These are phyloP conservation scores for Peterozyma xylosa DNA, from an alignment of 805 yeast genomes.

Conservation along the genomic window DNA sequence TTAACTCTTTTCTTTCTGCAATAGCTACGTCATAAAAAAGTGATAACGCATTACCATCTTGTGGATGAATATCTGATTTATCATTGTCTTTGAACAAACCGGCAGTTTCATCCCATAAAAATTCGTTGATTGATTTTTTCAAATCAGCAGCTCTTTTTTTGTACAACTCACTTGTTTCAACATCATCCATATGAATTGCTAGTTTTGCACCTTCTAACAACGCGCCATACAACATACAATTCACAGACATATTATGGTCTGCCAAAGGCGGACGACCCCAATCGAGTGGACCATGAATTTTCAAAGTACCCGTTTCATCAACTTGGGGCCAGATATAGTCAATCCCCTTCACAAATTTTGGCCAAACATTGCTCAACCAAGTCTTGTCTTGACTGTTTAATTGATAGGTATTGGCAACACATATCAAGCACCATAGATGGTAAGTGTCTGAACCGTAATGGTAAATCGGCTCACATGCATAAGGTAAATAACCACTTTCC, in stretches of 20 bases:
- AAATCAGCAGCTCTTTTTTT: constrained; percentile 1
- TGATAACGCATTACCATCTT: constrained; percentile 7
- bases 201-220: background rate
- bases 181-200: constrained; percentile 3
- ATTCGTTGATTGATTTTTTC: constrained; percentile 1
- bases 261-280: constrained; percentile 9
- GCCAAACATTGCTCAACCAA: constrained; percentile 7
- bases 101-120: constrained; percentile 6
- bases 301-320: constrained; percentile 7
- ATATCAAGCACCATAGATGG: constrained; percentile 7
- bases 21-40: constrained; percentile 4
- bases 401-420: constrained; percentile 2
- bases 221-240: constrained; percentile 5
- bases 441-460: constrained; percentile 9
- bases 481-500: constrained; percentile 8
- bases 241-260: constrained; percentile 6
- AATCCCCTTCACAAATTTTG: constrained; percentile 4
- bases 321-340: constrained; percentile 4
- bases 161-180: background rate
- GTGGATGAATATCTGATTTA: constrained; percentile 6
- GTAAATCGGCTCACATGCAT: constrained; percentile 8
- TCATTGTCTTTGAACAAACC: constrained; percentile 8
- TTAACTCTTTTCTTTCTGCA: constrained; percentile 2
- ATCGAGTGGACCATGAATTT: constrained; percentile 6
- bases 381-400: constrained; percentile 1